Evolutionary conservation across 2,329 filamentous ascomycete species (phyloP).

Genomic region (Simplicillium aogashimaense): DNA sequence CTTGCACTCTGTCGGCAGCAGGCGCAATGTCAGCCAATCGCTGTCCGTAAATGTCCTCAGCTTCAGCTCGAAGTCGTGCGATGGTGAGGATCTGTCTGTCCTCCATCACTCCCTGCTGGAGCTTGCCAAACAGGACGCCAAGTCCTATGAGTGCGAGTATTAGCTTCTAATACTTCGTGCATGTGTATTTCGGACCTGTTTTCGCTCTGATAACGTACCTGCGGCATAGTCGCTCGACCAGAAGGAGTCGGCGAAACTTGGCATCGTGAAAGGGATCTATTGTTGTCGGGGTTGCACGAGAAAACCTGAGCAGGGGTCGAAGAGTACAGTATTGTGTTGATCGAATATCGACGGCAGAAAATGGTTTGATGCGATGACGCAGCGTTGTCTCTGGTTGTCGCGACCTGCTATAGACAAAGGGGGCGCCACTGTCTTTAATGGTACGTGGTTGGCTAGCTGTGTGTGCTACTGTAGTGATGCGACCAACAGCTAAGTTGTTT

Average conservation of each 20-base stretch:
- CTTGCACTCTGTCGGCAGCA: constrained; percentile 68
- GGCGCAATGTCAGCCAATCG: constrained; percentile 74
- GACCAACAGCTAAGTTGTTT: too few relatives aligned
- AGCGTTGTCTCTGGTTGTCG: too few relatives aligned
- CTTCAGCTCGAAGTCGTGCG: constrained; percentile 88
- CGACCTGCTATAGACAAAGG: too few relatives aligned
- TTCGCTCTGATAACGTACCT: constrained; percentile 48
- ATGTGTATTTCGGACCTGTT: neutral
- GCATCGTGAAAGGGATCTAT: constrained; percentile 46
- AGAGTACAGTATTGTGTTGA: too few relatives aligned
- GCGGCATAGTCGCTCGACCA: constrained; percentile 98
- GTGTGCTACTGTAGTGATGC: too few relatives aligned
- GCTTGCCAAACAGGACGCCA: constrained; percentile 89
- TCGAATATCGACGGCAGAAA: too few relatives aligned
- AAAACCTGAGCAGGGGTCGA: too few relatives aligned
- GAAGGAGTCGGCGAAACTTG: constrained; percentile 89
- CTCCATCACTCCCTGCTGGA: constrained; percentile 91
- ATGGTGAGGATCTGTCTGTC: constrained; percentile 90
- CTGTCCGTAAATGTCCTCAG: constrained; percentile 81
- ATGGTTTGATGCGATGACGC: too few relatives aligned
- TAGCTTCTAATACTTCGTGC: constrained; percentile 1
- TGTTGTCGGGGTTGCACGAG: too few relatives aligned
- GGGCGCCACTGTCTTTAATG: too few relatives aligned
- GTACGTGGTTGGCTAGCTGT: too few relatives aligned
- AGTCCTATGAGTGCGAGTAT: constrained; percentile 44